phyloP scores from a whole-genome alignment of 495 filamentous ascomycete genomes.

The Coniosporium apollinis region DNA sequence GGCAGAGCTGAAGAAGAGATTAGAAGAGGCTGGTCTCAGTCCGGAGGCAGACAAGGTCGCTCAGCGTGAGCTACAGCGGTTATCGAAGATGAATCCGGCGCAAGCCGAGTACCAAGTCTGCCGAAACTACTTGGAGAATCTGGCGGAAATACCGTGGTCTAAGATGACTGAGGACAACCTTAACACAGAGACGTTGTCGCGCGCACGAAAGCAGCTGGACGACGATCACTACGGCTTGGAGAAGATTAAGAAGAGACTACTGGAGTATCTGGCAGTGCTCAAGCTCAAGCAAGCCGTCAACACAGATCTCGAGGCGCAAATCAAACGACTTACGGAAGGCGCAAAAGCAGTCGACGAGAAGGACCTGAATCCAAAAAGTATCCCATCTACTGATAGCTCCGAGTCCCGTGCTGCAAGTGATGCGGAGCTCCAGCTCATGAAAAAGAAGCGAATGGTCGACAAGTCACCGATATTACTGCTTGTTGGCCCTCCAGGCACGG shows the following conservation, averaged over 20 bases:
- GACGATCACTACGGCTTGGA: conserved; percentile 94
- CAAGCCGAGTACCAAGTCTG: conserved; percentile 92
- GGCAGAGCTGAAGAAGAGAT: conserved; percentile 77
- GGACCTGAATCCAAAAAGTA: conserved; percentile 2
- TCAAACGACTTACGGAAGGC: conserved; percentile 22
- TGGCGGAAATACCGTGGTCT: conserved; percentile 90
- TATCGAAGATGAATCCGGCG: conserved; percentile 87
- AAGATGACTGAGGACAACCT: conserved; percentile 74
- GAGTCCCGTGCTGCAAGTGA: conserved; percentile 22
- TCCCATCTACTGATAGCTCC: conserved; percentile 23
- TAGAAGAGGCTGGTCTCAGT: conserved; percentile 63
- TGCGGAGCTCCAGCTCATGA: conserved; percentile 43
- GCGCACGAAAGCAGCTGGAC: conserved; percentile 79
- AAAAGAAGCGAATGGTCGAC: conserved; percentile 62
- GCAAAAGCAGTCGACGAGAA: conserved; percentile 7
- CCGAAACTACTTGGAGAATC: conserved; percentile 85
- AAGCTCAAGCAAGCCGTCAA: conserved; percentile 86
- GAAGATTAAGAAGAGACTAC: conserved; percentile 88
- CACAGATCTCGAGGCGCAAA: conserved; percentile 56
- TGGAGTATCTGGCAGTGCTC: conserved; percentile 92
- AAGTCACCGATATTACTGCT: conserved; percentile 92
- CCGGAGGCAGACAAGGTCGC: conserved; percentile 71
- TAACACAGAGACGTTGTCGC: conserved; percentile 58
- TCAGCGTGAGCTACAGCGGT: conserved; percentile 69
- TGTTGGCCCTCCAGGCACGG: conserved; percentile 86